phyloP scores from a whole-genome alignment of 2,329 filamentous ascomycete genomes.

The Colletotrichum kahawae region DNA sequence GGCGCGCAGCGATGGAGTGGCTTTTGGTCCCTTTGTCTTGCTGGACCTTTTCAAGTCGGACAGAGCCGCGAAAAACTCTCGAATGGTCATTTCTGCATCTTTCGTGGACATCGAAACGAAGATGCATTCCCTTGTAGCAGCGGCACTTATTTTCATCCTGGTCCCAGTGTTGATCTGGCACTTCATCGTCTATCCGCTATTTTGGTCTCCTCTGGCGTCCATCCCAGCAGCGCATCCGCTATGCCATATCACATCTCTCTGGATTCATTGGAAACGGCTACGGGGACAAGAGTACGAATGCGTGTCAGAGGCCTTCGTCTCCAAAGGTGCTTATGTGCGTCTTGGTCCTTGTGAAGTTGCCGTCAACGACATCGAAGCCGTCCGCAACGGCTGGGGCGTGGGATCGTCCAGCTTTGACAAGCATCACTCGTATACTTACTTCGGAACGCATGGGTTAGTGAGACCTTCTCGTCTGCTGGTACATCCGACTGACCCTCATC shows the following conservation, averaged over 20 bases:
- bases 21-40: not conserved
- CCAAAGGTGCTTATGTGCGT: not conserved
- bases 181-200: not conserved
- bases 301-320: not conserved
- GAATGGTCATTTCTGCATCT: not conserved
- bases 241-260: not conserved
- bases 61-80: not conserved
- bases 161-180: not conserved
- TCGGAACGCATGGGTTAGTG: not conserved
- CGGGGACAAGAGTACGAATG: not conserved
- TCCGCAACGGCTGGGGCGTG: not conserved
- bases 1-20: not conserved
- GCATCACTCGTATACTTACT: not conserved
- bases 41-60: not conserved
- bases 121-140: not conserved
- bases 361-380: not conserved
- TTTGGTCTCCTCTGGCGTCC: not conserved
- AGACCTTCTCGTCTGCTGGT: rapidly evolving
- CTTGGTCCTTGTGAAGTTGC: not conserved
- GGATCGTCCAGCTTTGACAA: not conserved
- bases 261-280: not conserved
- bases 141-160: not conserved
- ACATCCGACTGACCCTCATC: rapidly evolving
- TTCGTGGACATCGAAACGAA: not conserved
- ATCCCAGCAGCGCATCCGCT: not conserved